Conservation (phyloP, 2,329 filamentous ascomycete genomes). For the Aspergillus transmontanensis region DNA sequence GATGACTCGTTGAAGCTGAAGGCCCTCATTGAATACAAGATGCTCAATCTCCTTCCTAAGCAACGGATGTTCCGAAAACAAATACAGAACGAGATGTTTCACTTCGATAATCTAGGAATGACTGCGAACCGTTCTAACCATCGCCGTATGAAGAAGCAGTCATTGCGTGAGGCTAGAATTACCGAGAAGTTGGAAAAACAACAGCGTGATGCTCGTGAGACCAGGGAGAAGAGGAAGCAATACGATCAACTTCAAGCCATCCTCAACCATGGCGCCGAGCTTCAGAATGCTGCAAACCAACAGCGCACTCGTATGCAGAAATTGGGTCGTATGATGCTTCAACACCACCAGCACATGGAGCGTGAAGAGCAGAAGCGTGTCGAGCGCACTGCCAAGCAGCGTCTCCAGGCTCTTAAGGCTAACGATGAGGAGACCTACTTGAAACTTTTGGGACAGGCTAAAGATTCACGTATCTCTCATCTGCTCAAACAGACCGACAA, state of each 20-base stretch:
- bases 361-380: conserved; percentile 99
- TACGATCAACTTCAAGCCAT: conserved; percentile 88
- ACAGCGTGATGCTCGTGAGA: conserved; percentile 92
- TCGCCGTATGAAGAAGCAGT: conserved; percentile 96
- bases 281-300: conserved; percentile 66
- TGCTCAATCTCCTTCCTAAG: conserved; percentile 81
- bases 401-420: conserved; percentile 97
- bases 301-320: conserved; percentile 79
- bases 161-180: conserved; percentile 88
- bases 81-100: conserved; percentile 88
- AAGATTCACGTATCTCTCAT: conserved; percentile 98
- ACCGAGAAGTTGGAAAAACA: conserved; percentile 99
- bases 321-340: conserved; percentile 83
- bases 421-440: conserved; percentile 99
- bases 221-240: conserved; percentile 97
- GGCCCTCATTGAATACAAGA: conserved; percentile 94
- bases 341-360: conserved; percentile 93
- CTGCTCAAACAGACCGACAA: conserved; percentile 95
- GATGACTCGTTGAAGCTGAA: conserved; percentile 86
- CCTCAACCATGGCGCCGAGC: conserved; percentile 76
- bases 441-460: conserved; percentile 95
- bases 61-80: conserved; percentile 83
- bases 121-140: conserved; percentile 91
- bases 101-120: conserved; percentile 95
- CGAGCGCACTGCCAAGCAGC: conserved; percentile 96